Conservation (phyloP, 2,329 filamentous ascomycete species). For the Fusarium anguioides region DNA sequence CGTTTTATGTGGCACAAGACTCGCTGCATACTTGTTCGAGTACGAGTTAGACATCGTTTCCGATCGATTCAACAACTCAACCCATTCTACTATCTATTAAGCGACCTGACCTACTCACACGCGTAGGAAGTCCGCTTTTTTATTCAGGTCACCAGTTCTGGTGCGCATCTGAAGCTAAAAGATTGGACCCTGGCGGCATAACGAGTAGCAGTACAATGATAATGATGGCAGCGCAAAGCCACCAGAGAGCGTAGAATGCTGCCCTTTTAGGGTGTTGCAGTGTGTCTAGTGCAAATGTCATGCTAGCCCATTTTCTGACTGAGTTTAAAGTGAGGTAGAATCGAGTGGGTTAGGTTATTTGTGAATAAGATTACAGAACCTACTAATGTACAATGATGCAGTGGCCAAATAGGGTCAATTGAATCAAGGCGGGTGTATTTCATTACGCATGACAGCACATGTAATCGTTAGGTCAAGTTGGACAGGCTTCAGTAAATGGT, state of each 20-base stretch:
- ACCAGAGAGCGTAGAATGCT: not conserved
- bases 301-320: constrained; percentile 2
- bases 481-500: constrained; percentile 1
- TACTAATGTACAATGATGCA: constrained; percentile 23
- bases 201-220: constrained; percentile 3
- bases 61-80: constrained; percentile 6
- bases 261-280: not conserved
- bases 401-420: not conserved
- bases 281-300: not conserved
- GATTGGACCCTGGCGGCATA: constrained; percentile 30
- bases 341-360: constrained; percentile 24
- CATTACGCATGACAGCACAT: constrained; percentile 8
- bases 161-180: constrained; percentile 17
- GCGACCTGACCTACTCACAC: constrained; percentile 8
- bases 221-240: constrained; percentile 11
- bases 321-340: constrained; percentile 14
- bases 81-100: constrained; percentile 8
- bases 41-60: constrained; percentile 17
- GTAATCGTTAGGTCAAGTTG: not conserved
- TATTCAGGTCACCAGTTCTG: constrained; percentile 34
- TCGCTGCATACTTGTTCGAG: constrained; percentile 21
- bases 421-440: constrained; percentile 1
- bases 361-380: constrained; percentile 3
- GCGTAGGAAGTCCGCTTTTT: constrained; percentile 18
- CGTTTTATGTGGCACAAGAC: constrained; percentile 22